Evolutionary conservation across 129 eudicot species (phyloP).

Genomic region (Tagetes erecta): DNA sequence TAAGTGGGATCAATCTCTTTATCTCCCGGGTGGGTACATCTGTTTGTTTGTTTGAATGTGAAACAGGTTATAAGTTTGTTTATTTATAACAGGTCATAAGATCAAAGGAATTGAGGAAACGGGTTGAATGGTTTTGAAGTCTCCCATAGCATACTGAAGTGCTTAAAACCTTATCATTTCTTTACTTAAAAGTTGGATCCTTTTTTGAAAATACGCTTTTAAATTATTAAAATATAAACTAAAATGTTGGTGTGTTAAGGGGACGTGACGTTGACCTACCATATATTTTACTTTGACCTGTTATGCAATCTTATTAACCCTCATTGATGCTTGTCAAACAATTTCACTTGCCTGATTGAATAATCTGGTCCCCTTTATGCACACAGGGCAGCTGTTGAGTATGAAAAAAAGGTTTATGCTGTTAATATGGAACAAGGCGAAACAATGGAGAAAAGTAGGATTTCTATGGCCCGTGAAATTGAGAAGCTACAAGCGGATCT

Average conservation of each 20-base stretch:
- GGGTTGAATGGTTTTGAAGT: not conserved
- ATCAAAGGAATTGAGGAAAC: not conserved
- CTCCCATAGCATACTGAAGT: not conserved
- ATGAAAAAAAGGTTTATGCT: conserved; percentile 58
- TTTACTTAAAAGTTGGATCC: not conserved
- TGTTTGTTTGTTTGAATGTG: too few relatives aligned
- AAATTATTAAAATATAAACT: not conserved
- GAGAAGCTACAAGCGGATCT: conserved; percentile 65
- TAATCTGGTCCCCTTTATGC: not conserved
- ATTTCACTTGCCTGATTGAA: not conserved
- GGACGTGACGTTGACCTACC: not conserved
- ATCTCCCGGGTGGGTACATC: too few relatives aligned
- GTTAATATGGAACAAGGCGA: conserved; percentile 48
- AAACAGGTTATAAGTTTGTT: not conserved
- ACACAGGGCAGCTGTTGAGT: conserved; percentile 78
- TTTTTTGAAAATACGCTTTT: not conserved
- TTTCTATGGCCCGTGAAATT: conserved; percentile 63
- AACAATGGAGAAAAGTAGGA: conserved; percentile 65
- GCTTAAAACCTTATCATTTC: not conserved
- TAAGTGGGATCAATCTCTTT: too few relatives aligned
- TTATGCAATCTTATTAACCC: not conserved
- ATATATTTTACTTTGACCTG: not conserved
- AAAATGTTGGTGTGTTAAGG: not conserved
- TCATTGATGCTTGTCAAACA: not conserved
- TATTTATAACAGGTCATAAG: too few relatives aligned